phyloP scores from a whole-genome alignment of 78 protist species.

The Dictyostelium purpureum region DNA sequence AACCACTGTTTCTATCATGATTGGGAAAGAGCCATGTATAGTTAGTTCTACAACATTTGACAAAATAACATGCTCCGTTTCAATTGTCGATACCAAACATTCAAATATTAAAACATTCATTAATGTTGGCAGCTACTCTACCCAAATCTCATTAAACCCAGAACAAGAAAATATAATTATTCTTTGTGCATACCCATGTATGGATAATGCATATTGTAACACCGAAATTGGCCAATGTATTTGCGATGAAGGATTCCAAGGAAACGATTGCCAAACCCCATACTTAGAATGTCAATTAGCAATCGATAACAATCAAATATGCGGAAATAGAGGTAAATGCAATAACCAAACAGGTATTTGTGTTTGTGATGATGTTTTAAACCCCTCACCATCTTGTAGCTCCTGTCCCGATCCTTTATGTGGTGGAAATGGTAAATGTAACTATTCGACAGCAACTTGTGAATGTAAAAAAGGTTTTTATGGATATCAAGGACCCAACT shows the following conservation, averaged over 20 bases:
- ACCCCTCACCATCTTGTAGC: no score
- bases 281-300: not conserved
- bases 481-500: not conserved
- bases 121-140: not conserved
- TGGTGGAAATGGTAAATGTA: not conserved
- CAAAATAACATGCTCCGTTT: not conserved
- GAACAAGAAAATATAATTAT: not conserved
- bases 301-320: not conserved
- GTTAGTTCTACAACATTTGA: not conserved
- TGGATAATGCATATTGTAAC: not conserved
- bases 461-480: not conserved
- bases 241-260: not conserved
- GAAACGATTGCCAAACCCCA: not conserved
- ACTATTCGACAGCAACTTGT: not conserved
- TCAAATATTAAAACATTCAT: not conserved
- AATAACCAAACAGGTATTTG: not conserved
- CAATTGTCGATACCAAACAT: not conserved
- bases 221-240: not conserved
- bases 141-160: not conserved
- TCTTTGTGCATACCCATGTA: not conserved
- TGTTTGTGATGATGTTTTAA: no score
- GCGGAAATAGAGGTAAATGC: not conserved
- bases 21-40: not conserved
- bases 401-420: no score
- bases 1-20: not conserved